A percentile compares a stretch with the other conserved stretches of the same genome.
Evolutionary conservation across 2,329 filamentous ascomycete species (phyloP).

Genomic region (Aspergillus texensis): DNA sequence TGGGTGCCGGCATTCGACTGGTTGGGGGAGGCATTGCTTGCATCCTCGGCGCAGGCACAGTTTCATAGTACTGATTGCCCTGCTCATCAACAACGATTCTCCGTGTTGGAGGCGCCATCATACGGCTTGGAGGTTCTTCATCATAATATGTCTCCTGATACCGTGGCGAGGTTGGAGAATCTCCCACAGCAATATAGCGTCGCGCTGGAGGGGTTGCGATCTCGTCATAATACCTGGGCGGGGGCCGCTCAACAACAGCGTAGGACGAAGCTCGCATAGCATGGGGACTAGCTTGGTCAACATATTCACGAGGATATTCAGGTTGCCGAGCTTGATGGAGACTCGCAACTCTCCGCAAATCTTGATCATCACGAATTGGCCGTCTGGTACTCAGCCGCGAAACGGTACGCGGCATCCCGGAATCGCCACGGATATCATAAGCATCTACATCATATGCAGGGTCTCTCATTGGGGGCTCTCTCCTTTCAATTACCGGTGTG

Average conservation of each 20-base stretch:
- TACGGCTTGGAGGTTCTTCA: constrained; percentile 46
- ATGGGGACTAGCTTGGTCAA: constrained; percentile 46
- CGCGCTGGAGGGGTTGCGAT: constrained; percentile 33
- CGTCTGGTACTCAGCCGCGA: constrained; percentile 44
- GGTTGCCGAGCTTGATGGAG: constrained; percentile 48
- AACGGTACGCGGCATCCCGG: constrained; percentile 39
- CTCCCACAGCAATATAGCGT: constrained; percentile 40
- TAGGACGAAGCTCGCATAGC: constrained; percentile 44
- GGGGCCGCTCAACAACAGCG: constrained; percentile 41
- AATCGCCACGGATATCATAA: constrained; percentile 37
- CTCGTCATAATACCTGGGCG: constrained; percentile 44
- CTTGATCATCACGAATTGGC: constrained; percentile 45
- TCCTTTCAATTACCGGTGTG: constrained; percentile 37
- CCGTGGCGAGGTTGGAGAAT: constrained; percentile 38
- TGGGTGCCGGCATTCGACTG: constrained; percentile 33
- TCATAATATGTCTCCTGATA: constrained; percentile 47
- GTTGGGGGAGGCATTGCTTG: constrained; percentile 37
- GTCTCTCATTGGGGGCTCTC: constrained; percentile 32
- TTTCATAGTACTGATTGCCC: constrained; percentile 76
- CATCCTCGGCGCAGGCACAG: constrained; percentile 44
- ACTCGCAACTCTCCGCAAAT: constrained; percentile 51
- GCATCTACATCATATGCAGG: constrained; percentile 40
- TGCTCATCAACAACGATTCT: constrained; percentile 80
- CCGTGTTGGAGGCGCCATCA: constrained; percentile 58
- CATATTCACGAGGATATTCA: constrained; percentile 46